Evolutionary conservation across 1,284 basidiomycete genomes (phyloP), one percentile per base, ranked within the genome.

Genomic region (Pseudozyma sp.): DNA sequence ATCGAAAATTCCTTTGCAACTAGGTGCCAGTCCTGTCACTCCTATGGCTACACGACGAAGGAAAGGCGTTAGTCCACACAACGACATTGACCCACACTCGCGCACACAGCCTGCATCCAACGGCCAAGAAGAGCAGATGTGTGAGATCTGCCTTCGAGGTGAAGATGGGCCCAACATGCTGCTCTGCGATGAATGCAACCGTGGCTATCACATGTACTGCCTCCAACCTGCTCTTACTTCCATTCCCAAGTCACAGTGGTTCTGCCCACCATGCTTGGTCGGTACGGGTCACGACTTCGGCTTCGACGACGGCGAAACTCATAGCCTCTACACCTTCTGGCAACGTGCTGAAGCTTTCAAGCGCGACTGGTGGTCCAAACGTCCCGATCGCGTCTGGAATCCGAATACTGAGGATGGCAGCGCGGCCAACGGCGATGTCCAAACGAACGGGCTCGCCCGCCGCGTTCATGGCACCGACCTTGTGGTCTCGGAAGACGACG

Each of bases 221-320:
- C 91, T 99, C 60, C 92, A 94, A 79, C 96, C 97, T 3, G 94
- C 95, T 19, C 87, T 99, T 50, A 86, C 89, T 3, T 87, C 88
- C 5, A 92, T 98, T 58, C 96, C 97, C 3, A 92, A 92, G 76
- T 93, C 94, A 60, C 92, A 96, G 75, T 99, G 97, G 96, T 98
- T 91, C 86, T 99, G 97, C 85, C 93, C 93, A 78, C 91, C 91
- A 1, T 99, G 97, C 83, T 88, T 99, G 16, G 90, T 95, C 48
- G 92, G 91, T 34, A 97, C 94, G 0, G 95, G 96, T n/a, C 93
- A 94, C 62, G 97, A 98, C 86, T 99, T 94, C 83, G 97, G 97
- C 45, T 99, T 99, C 82, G 96, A 98, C 79, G 96, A 98, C 82
- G 97, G 97, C 58, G 92, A 98, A 85, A 95, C 97, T 76, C 96